Conservation (phyloP, 108 stramenopile species). For the Cyclotella choctawhatcheeana region DNA sequence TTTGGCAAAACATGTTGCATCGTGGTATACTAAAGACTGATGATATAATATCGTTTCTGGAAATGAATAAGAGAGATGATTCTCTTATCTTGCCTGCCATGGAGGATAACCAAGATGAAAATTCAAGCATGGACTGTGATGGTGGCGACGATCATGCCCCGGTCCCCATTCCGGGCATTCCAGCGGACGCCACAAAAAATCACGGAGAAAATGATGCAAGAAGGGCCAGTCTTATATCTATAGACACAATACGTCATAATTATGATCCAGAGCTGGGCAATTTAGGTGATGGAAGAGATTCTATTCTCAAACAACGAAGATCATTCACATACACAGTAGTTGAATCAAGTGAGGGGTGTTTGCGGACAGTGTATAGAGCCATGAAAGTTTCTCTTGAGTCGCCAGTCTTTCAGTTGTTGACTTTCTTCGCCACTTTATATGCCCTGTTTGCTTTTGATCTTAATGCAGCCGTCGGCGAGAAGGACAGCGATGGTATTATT, state of each 20-base stretch:
- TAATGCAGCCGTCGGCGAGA: constrained; percentile 41
- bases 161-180: constrained; percentile 51
- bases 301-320: neutral
- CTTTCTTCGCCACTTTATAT: constrained; percentile 46
- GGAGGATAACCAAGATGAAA: neutral
- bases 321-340: constrained; percentile 15
- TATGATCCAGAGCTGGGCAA: constrained; percentile 42
- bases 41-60: constrained; percentile 40
- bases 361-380: neutral
- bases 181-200: constrained; percentile 39
- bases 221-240: constrained; percentile 42
- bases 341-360: constrained; percentile 18
- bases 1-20: constrained; percentile 53
- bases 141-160: neutral
- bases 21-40: constrained; percentile 39
- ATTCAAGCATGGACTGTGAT: neutral
- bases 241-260: neutral
- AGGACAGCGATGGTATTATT: constrained; percentile 26
- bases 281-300: neutral
- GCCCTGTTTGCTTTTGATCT: constrained; percentile 57
- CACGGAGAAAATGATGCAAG: constrained; percentile 17
- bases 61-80: constrained; percentile 19
- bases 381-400: constrained; percentile 34
- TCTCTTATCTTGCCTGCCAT: constrained; percentile 10
- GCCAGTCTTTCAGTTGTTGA: constrained; percentile 43